phyloP scores from a whole-genome alignment of 2,329 filamentous ascomycete genomes.

The Botrytis galanthina region DNA sequence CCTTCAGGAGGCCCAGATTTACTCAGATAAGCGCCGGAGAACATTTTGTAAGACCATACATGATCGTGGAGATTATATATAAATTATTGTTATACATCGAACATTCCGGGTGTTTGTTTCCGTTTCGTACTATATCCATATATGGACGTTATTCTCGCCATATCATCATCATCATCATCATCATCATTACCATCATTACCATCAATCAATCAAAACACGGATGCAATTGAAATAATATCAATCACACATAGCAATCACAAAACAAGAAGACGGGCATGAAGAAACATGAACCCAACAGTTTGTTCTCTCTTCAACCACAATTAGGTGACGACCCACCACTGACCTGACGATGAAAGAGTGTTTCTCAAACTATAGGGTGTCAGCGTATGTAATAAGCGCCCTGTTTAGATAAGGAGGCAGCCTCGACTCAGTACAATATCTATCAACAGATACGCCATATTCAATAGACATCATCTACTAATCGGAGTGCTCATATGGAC shows the following conservation, averaged over 20 bases:
- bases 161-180: neutral
- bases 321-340: neutral
- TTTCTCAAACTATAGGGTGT: conserved; percentile 13
- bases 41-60: neutral
- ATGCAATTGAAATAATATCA: neutral
- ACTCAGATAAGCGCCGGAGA: conserved; percentile 19
- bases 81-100: neutral
- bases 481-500: neutral
- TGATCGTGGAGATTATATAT: neutral
- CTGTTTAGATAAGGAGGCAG: neutral
- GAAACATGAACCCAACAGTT: neutral
- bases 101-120: neutral
- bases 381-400: conserved; percentile 16
- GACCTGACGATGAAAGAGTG: too few relatives aligned
- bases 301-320: neutral
- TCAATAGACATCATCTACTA: neutral
- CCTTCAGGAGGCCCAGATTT: conserved; percentile 16
- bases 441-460: neutral
- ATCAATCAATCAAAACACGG: neutral
- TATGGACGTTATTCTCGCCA: neutral
- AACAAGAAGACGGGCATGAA: neutral
- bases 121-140: neutral
- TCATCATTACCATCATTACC: neutral
- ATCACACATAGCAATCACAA: neutral
- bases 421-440: neutral